Evolutionary conservation across 2,329 filamentous ascomycete genomes (phyloP).

Genomic region (Fusarium sp.): DNA sequence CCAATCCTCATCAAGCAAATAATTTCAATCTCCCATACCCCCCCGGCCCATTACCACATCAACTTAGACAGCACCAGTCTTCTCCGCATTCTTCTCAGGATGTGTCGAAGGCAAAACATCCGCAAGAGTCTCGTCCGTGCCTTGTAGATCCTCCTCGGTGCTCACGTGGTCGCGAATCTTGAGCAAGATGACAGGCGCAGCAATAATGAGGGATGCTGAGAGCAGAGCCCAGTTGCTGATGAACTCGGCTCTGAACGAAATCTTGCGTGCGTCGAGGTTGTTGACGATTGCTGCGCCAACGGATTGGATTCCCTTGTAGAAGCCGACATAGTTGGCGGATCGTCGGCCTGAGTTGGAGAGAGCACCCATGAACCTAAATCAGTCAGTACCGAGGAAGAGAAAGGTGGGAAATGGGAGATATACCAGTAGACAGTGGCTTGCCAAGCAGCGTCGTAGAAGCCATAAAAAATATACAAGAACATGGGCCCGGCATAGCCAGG

Average conservation of each 20-base stretch:
- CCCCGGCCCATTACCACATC: neutral
- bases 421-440: constrained; percentile 94
- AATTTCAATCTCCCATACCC: neutral
- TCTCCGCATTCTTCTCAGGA: constrained; percentile 27
- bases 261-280: constrained; percentile 48
- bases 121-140: constrained; percentile 81
- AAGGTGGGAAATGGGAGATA: constrained; percentile 56
- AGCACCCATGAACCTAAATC: constrained; percentile 84
- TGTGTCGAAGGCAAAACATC: constrained; percentile 64
- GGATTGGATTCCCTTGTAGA: constrained; percentile 84
- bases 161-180: constrained; percentile 84
- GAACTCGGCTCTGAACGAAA: constrained; percentile 76
- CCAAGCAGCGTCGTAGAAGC: constrained; percentile 88
- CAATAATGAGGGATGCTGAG: constrained; percentile 76
- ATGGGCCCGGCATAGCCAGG: constrained; percentile 77
- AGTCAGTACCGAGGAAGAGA: constrained; percentile 28
- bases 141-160: constrained; percentile 82
- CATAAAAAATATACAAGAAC: constrained; percentile 91
- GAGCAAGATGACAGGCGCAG: constrained; percentile 79
- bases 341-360: constrained; percentile 93
- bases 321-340: constrained; percentile 91
- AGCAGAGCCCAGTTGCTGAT: constrained; percentile 78
- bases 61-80: constrained; percentile 6
- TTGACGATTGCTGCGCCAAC: constrained; percentile 69
- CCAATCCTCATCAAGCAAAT: neutral